phyloP scores from a whole-genome alignment of 352 stramenopile species.

The Pythium rishiriense region DNA sequence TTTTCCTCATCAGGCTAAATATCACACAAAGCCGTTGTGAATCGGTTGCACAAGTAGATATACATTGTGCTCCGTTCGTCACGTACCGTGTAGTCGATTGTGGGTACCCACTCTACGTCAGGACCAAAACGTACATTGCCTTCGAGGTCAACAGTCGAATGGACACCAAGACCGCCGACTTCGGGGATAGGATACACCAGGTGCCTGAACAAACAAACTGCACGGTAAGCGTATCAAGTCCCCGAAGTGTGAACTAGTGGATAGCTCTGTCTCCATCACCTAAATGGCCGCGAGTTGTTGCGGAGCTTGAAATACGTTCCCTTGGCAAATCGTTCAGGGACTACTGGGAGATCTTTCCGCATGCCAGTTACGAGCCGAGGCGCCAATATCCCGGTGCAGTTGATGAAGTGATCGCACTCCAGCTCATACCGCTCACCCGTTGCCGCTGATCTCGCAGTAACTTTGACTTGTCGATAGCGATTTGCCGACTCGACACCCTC shows the following conservation, averaged over 20 bases:
- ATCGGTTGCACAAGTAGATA: background rate
- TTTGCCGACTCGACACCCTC: constrained; percentile 36
- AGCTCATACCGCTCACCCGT: constrained; percentile 61
- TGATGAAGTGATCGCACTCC: constrained; percentile 91
- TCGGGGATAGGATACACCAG: constrained; percentile 97
- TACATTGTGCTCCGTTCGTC: background rate
- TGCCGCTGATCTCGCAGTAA: constrained; percentile 29
- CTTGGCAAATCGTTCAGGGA: constrained; percentile 89
- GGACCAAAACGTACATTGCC: constrained; percentile 95
- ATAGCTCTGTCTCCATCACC: constrained; percentile 40
- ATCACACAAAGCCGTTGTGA: background rate
- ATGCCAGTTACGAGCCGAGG: constrained; percentile 34
- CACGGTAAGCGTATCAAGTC: background rate
- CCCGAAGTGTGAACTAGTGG: background rate
- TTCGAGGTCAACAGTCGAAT: constrained; percentile 94
- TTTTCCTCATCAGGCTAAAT: constrained; percentile 55
- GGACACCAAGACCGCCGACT: constrained; percentile 93
- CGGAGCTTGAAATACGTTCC: constrained; percentile 95
- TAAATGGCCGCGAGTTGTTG: constrained; percentile 52
- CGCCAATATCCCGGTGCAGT: constrained; percentile 89
- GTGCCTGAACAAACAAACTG: constrained; percentile 35
- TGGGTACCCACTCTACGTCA: constrained; percentile 94
- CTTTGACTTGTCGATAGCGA: constrained; percentile 7
- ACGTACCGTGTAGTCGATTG: constrained; percentile 84
- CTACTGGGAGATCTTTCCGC: constrained; percentile 15